phyloP scores from a whole-genome alignment of 768 basidiomycete species.

The Paxillus ammoniavirescens region DNA sequence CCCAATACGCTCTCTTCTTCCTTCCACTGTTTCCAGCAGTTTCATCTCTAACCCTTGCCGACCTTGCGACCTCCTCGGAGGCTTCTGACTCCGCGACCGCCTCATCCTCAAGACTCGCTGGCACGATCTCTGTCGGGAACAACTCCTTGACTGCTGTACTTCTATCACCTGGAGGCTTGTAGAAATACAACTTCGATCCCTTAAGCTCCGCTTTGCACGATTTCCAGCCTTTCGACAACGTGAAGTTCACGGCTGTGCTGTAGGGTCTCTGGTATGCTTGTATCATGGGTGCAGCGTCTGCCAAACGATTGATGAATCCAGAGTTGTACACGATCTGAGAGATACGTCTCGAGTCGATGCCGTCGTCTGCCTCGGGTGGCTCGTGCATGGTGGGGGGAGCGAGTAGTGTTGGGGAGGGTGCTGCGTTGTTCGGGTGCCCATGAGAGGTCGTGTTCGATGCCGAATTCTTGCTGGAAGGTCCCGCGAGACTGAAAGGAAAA shows the following conservation, averaged over 20 bases:
- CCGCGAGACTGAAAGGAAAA: conserved; percentile 29
- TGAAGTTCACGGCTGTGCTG: conserved; percentile 31
- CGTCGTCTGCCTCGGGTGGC: conserved; percentile 33
- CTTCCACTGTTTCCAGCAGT: conserved; percentile 30
- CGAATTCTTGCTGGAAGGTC: conserved; percentile 29
- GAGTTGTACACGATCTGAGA: conserved; percentile 79
- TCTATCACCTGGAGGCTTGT: conserved; percentile 77
- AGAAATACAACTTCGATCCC: conserved; percentile 83
- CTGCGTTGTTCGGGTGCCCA: conserved; percentile 23
- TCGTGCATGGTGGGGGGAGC: conserved; percentile 52
- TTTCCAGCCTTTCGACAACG: conserved; percentile 77
- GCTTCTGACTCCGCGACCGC: conserved; percentile 25
- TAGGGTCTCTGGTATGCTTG: conserved; percentile 29
- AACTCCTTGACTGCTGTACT: conserved; percentile 63
- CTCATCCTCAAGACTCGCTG: conserved; percentile 51
- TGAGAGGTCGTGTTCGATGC: conserved; percentile 12
- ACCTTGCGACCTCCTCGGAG: conserved; percentile 25
- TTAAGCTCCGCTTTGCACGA: conserved; percentile 81
- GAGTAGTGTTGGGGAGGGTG: conserved; percentile 47
- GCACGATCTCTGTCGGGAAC: conserved; percentile 67
- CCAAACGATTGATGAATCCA: conserved; percentile 74
- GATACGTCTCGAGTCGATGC: conserved; percentile 48
- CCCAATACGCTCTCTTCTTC: conserved; percentile 76
- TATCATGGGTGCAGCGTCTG: conserved; percentile 46
- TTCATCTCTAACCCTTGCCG: conserved; percentile 36